phyloP scores from a whole-genome alignment of 345 rosid species.

The Geranium rotundifolium region DNA sequence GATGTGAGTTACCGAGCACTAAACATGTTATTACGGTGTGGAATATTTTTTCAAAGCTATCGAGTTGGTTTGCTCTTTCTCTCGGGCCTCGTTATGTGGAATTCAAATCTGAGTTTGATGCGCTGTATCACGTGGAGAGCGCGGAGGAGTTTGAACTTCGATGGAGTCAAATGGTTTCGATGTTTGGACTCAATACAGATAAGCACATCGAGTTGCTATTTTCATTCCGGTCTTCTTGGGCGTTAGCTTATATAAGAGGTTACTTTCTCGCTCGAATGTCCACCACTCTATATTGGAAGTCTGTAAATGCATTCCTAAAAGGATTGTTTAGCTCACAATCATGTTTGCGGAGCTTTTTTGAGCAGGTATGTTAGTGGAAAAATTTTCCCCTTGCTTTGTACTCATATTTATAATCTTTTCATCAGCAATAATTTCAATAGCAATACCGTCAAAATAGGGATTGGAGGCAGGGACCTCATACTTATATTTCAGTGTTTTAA shows the following conservation, averaged over 20 bases:
- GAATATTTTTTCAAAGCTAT: conserved; percentile 61
- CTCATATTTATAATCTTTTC: not conserved
- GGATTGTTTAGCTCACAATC: conserved; percentile 43
- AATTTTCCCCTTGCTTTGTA: not conserved
- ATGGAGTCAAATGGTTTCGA: conserved; percentile 58
- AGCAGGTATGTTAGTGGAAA: conserved; percentile 46
- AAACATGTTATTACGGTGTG: conserved; percentile 59
- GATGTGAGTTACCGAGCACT: conserved; percentile 67
- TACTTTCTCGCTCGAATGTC: conserved; percentile 60
- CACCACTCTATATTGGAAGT: conserved; percentile 52
- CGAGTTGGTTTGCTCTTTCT: conserved; percentile 67
- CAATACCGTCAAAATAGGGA: too few species aligned
- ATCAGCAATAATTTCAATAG: too few species aligned
- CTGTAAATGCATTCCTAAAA: conserved; percentile 48
- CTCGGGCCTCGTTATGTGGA: conserved; percentile 70
- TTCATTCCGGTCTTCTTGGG: conserved; percentile 59
- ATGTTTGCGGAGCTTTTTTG: conserved; percentile 62
- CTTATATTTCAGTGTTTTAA: too few species aligned
- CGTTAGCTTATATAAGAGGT: conserved; percentile 44
- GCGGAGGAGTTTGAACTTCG: conserved; percentile 69
- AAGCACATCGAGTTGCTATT: conserved; percentile 65
- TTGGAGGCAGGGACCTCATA: too few species aligned
- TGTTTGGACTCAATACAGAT: conserved; percentile 70
- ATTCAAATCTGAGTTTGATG: conserved; percentile 60
- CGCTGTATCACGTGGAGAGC: conserved; percentile 42